Evolutionary conservation across 2,329 filamentous ascomycete species (phyloP), one percentile per base, ranked within the genome.

Genomic region (Hypoxylon sp.): DNA sequence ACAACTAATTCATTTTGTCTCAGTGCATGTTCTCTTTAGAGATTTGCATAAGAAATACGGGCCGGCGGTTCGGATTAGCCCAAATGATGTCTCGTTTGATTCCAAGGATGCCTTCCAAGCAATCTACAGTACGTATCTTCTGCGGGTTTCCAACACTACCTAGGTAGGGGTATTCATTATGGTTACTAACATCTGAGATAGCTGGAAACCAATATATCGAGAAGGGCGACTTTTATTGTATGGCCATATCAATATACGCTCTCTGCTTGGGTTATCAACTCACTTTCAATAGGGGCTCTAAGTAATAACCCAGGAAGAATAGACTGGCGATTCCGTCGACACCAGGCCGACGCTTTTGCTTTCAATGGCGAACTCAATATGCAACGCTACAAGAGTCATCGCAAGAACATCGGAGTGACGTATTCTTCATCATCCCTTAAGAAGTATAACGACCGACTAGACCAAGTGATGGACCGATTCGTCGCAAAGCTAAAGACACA

Each of bases 141-240:
- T 12, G 8, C 23, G 11, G n/a, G 1, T 6, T 30, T 14, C 19
- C 3, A 14, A 27, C 25, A 27, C 8, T 12, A 14, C 14, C 3
- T 34, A 27, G 25, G 25, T 27, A 27, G 25, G 11, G 9, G 8
- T 32, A 32, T 2, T 32, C 12, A 34, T 34, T 34, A 1, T 23
- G 0, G 19, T 45, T 25, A 25, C 43, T 62, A 3, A 60, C 56
- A 6, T 12, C 5, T 23, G 4, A 5, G 37, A 16, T 19, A 86
- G 84, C 79, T n/a, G 76, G 77, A 5, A 80, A 81, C 0, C 83
- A 78, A 39, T 82, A 82, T 1, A 84, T 79, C 64, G 81, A 83
- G 32, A 87, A 87, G 68, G 83, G 83, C 0, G 81, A 84, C 12
- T 87, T 87, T 45, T 87, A 87, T 52, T 69, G 84, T 85, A 72